Evolutionary conservation across 169 alveolate genomes (phyloP).

Genomic region (Cardiosporidium cionae): DNA sequence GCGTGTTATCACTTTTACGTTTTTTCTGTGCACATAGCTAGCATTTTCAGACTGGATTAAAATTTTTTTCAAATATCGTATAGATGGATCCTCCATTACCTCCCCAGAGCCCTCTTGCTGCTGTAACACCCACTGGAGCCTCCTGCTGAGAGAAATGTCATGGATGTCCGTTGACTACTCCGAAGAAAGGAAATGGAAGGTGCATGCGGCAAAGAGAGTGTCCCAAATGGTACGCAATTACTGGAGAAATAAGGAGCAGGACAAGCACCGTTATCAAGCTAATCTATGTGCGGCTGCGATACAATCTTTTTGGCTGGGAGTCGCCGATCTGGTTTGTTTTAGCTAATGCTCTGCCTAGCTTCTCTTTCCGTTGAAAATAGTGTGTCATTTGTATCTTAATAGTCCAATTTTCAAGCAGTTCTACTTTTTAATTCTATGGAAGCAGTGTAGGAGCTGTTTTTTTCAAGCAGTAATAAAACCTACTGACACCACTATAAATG

Average conservation of each 20-base stretch:
- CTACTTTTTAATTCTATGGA: too few relatives aligned
- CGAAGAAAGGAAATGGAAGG: slow-evolving; percentile 62
- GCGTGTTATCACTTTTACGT: too few relatives aligned
- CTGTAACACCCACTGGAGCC: slow-evolving; percentile 41
- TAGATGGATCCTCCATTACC: neutral
- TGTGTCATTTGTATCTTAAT: too few relatives aligned
- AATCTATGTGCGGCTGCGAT: neutral
- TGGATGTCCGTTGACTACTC: slow-evolving; percentile 61
- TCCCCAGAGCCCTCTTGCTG: neutral
- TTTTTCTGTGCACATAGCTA: too few relatives aligned
- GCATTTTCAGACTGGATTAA: too few relatives aligned
- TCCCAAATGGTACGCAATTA: slow-evolving; percentile 44
- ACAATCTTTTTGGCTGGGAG: neutral
- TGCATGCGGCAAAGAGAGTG: slow-evolving; percentile 46
- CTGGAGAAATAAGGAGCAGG: neutral
- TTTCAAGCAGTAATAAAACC: too few relatives aligned
- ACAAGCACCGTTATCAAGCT: neutral
- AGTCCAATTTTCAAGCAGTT: too few relatives aligned
- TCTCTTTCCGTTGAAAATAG: too few relatives aligned
- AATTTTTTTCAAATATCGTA: too few relatives aligned
- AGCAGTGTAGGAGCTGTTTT: too few relatives aligned
- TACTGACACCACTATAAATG: too few relatives aligned
- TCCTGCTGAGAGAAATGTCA: slow-evolving; percentile 48
- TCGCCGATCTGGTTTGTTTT: neutral
- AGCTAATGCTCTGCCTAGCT: too few relatives aligned